phyloP scores from a whole-genome alignment of 345 rosid genomes.

The Toxicodendron radicans region DNA sequence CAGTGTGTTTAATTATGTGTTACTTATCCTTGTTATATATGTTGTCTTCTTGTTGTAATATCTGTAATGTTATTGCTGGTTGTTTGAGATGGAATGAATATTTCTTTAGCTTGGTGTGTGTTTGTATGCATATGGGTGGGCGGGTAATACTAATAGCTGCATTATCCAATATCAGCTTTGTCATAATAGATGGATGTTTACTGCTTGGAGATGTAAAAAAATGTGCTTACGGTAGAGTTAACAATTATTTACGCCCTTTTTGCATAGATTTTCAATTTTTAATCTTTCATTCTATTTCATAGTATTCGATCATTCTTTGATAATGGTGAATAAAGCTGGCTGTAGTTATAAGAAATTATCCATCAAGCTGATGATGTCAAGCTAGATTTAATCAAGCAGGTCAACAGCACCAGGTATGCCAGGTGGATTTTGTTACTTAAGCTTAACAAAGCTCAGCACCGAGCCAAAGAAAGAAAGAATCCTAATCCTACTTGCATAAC shows the following conservation, averaged over 20 bases:
- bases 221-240: not conserved
- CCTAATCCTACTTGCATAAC: too few species aligned
- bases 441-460: not conserved
- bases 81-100: slow-evolving; percentile 15
- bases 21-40: slow-evolving; percentile 3
- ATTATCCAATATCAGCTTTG: too few species aligned
- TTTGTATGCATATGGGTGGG: too few species aligned
- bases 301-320: not conserved
- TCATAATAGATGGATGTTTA: not conserved
- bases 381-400: not conserved
- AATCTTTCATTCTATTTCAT: not conserved
- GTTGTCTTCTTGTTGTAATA: slow-evolving; percentile 19
- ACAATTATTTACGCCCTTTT: too few species aligned
- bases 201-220: too few species aligned
- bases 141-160: not conserved
- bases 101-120: not conserved
- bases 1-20: slow-evolving; percentile 15
- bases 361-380: not conserved
- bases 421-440: not conserved
- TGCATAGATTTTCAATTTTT: not conserved
- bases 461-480: too few species aligned
- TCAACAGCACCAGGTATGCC: not conserved
- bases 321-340: not conserved
- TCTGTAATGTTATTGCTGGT: slow-evolving; percentile 15
- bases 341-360: not conserved